Conservation (phyloP, 2,329 filamentous ascomycete species). For the Cercospora sp. region DNA sequence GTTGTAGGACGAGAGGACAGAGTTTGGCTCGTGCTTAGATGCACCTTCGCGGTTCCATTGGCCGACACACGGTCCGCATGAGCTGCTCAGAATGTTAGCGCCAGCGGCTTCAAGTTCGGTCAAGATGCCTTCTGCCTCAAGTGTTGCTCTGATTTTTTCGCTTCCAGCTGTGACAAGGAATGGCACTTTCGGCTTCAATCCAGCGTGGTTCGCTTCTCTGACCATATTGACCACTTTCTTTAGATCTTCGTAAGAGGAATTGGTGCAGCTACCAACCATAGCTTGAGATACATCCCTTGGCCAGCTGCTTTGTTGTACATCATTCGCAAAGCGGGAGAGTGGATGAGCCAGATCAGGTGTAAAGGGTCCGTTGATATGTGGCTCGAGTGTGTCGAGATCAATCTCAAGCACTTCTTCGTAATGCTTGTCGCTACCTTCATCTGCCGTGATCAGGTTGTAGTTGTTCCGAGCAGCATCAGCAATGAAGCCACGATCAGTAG, state of each 20-base stretch:
- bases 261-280: conserved; percentile 96
- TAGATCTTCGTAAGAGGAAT: conserved; percentile 87
- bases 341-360: conserved; percentile 95
- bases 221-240: conserved; percentile 86
- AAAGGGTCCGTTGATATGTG: conserved; percentile 97
- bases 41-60: conserved; percentile 18
- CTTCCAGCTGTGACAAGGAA: conserved; percentile 95
- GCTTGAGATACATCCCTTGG: conserved; percentile 93
- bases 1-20: conserved; percentile 98
- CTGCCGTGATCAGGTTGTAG: conserved; percentile 77
- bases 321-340: conserved; percentile 93
- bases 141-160: conserved; percentile 92
- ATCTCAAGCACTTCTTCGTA: conserved; percentile 96
- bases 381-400: conserved; percentile 87
- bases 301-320: conserved; percentile 91
- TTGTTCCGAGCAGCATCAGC: conserved; percentile 84
- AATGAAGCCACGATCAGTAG: conserved; percentile 86
- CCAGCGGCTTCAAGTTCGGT: conserved; percentile 94
- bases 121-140: conserved; percentile 70
- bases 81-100: conserved; percentile 89
- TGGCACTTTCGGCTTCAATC: conserved; percentile 84
- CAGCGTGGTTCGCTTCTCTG: conserved; percentile 83
- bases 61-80: conserved; percentile 85
- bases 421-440: conserved; percentile 72
- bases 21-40: conserved; percentile 92